Percentiles rank a stretch among this genome's conserved stretches.
phyloP scores from a whole-genome alignment of 345 rosid species.

The Aethionema arabicum region DNA sequence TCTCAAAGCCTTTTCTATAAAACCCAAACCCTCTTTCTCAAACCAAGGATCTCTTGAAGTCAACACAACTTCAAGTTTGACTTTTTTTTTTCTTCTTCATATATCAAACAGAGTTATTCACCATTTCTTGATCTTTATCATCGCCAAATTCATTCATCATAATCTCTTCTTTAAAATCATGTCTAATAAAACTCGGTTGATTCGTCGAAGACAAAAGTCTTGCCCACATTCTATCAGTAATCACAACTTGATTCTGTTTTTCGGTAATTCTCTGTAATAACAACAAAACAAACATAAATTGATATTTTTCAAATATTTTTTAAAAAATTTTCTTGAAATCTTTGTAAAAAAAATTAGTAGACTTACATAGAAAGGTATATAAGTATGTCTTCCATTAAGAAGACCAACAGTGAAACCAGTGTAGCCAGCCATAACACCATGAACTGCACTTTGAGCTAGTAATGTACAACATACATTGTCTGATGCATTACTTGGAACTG shows the following conservation, averaged over 20 bases:
- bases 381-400: conserved; percentile 82
- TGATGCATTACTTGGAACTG: conserved; percentile 81
- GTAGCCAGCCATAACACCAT: conserved; percentile 93
- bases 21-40: conserved; percentile 13
- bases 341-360: not conserved
- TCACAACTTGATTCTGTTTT: conserved; percentile 75
- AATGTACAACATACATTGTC: conserved; percentile 91
- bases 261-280: conserved; percentile 63
- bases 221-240: conserved; percentile 95
- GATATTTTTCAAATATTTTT: not conserved
- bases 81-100: too few relatives aligned
- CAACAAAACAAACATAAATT: not conserved
- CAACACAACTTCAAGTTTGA: conserved; percentile 6
- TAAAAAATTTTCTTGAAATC: too few relatives aligned
- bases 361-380: conserved; percentile 83
- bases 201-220: conserved; percentile 85
- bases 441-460: conserved; percentile 84
- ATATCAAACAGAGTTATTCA: conserved; percentile 15
- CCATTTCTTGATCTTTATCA: conserved; percentile 30
- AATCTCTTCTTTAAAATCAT: too few relatives aligned
- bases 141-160: conserved; percentile 42
- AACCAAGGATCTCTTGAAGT: conserved; percentile 27
- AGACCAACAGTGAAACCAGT: conserved; percentile 81
- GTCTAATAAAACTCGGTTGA: conserved; percentile 69
- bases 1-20: conserved; percentile 23